These are phyloP conservation scores for Metahyphopichia silvanorum DNA, from an alignment of 805 yeast genomes.

Conservation along the genomic window DNA sequence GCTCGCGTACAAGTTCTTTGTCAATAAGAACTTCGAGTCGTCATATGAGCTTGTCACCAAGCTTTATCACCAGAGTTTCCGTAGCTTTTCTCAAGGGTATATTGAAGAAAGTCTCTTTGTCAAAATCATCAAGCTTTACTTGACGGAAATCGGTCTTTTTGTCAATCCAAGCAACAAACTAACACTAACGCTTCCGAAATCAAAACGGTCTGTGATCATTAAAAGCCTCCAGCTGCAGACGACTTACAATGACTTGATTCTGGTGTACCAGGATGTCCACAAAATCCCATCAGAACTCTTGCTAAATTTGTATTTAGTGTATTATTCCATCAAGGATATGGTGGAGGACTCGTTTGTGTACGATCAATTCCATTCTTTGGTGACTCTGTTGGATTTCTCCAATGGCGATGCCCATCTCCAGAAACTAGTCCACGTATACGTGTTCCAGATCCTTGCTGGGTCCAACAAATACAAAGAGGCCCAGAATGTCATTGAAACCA, in stretches of 20 bases:
- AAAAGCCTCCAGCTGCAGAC: slow-evolving; percentile 12
- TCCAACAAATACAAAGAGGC: slow-evolving; percentile 26
- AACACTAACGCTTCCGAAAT: slow-evolving; percentile 2
- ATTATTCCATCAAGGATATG: slow-evolving; percentile 20
- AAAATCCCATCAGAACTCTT: slow-evolving; percentile 30
- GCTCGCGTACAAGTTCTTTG: slow-evolving; percentile 35
- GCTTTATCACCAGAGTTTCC: slow-evolving; percentile 18
- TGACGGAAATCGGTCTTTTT: slow-evolving; percentile 31
- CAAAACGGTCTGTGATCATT: slow-evolving; percentile 10
- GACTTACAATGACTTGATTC: slow-evolving; percentile 13
- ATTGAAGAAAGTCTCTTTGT: slow-evolving; percentile 26
- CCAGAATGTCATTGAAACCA: slow-evolving; percentile 19
- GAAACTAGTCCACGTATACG: slow-evolving; percentile 28
- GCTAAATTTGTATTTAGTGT: slow-evolving; percentile 28
- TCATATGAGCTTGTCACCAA: slow-evolving; percentile 25
- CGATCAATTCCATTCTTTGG: slow-evolving; percentile 9
- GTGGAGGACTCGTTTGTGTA: slow-evolving; percentile 7
- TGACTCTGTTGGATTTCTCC: slow-evolving; percentile 7
- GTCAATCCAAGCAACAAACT: slow-evolving; percentile 1
- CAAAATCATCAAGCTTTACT: slow-evolving; percentile 32
- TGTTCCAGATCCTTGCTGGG: slow-evolving; percentile 33
- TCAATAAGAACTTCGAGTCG: slow-evolving; percentile 32
- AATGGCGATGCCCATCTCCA: slow-evolving; percentile 12
- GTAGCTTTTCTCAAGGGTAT: slow-evolving; percentile 18
- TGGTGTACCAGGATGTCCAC: slow-evolving; percentile 14